Percentiles rank a stretch among this genome's conserved stretches.
phyloP scores from a whole-genome alignment of 2,329 filamentous ascomycete species.

The Fonsecaea nubica region DNA sequence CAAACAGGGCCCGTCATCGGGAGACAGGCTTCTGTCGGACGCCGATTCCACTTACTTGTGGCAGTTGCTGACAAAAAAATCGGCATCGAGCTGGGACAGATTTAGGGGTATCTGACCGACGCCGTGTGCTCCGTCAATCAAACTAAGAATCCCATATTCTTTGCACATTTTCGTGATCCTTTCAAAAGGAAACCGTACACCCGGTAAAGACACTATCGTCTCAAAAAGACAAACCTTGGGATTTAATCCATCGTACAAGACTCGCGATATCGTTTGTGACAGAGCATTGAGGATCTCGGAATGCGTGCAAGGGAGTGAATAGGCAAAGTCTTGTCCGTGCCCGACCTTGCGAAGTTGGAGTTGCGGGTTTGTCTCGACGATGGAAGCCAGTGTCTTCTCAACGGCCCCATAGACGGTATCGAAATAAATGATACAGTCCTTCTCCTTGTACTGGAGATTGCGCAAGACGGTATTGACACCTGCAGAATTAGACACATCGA shows the following conservation, averaged over 20 bases:
- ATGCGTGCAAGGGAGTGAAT: slow-evolving; percentile 74
- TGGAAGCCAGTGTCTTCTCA: slow-evolving; percentile 73
- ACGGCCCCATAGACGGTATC: slow-evolving; percentile 79
- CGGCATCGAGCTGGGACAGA: slow-evolving; percentile 70
- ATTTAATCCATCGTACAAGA: slow-evolving; percentile 64
- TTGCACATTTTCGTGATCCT: slow-evolving; percentile 68
- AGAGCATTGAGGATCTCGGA: slow-evolving; percentile 69
- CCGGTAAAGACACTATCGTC: slow-evolving; percentile 78
- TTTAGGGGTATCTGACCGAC: slow-evolving; percentile 79
- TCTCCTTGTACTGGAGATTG: slow-evolving; percentile 71
- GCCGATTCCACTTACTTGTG: slow-evolving; percentile 64
- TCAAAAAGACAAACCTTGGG: slow-evolving; percentile 78
- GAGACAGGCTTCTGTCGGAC: slow-evolving; percentile 11
- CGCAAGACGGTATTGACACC: slow-evolving; percentile 81
- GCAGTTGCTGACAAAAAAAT: slow-evolving; percentile 86
- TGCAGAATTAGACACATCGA: slow-evolving; percentile 13
- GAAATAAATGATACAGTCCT: slow-evolving; percentile 71
- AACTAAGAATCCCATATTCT: slow-evolving; percentile 70
- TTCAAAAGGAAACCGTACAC: slow-evolving; percentile 80
- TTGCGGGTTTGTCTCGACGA: slow-evolving; percentile 69
- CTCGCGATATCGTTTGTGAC: slow-evolving; percentile 60
- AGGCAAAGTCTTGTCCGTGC: slow-evolving; percentile 43
- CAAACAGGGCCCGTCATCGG: neutral
- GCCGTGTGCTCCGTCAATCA: slow-evolving; percentile 85
- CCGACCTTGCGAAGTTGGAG: slow-evolving; percentile 61